Evolutionary conservation across 2,329 filamentous ascomycete genomes (phyloP).

Genomic region (Aspergillus glaucus): DNA sequence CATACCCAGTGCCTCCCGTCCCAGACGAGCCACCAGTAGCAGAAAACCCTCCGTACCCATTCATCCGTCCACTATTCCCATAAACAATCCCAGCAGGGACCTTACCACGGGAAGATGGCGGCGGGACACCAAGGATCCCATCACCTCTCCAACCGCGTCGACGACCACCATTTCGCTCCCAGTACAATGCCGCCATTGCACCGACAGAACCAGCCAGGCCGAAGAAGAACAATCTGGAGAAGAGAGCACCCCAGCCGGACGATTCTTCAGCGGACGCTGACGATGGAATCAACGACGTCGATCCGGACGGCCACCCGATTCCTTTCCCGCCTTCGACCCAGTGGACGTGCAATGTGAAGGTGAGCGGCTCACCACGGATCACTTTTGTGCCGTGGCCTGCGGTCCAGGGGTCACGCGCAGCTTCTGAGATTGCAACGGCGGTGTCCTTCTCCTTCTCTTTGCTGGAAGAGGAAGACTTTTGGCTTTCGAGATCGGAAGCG

Average conservation of each 20-base stretch:
- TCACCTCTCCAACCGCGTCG: slow-evolving; percentile 34
- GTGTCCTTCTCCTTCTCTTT: slow-evolving; percentile 32
- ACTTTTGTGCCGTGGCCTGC: slow-evolving; percentile 55
- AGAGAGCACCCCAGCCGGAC: slow-evolving; percentile 11
- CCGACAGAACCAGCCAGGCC: slow-evolving; percentile 30
- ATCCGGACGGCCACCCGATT: slow-evolving; percentile 26
- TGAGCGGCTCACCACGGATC: slow-evolving; percentile 79
- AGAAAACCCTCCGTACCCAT: slow-evolving; percentile 53
- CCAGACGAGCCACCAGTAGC: slow-evolving; percentile 28
- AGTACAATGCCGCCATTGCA: slow-evolving; percentile 30
- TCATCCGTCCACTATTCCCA: slow-evolving; percentile 47
- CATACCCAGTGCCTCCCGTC: slow-evolving; percentile 23
- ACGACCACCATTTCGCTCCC: slow-evolving; percentile 26
- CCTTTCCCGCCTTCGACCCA: slow-evolving; percentile 54
- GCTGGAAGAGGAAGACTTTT: slow-evolving; percentile 5
- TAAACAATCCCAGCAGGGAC: slow-evolving; percentile 50
- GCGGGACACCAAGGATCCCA: slow-evolving; percentile 43
- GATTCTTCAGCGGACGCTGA: slow-evolving; percentile 3
- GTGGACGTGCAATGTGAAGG: slow-evolving; percentile 70
- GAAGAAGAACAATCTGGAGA: slow-evolving; percentile 31
- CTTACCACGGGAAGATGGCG: slow-evolving; percentile 24
- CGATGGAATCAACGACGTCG: not conserved
- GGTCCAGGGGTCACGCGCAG: slow-evolving; percentile 42
- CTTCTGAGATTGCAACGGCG: slow-evolving; percentile 38
- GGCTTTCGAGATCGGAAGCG: slow-evolving; percentile 28